Evolutionary conservation across 2,329 filamentous ascomycete species (phyloP).

Genomic region (Diaporthe sp.): DNA sequence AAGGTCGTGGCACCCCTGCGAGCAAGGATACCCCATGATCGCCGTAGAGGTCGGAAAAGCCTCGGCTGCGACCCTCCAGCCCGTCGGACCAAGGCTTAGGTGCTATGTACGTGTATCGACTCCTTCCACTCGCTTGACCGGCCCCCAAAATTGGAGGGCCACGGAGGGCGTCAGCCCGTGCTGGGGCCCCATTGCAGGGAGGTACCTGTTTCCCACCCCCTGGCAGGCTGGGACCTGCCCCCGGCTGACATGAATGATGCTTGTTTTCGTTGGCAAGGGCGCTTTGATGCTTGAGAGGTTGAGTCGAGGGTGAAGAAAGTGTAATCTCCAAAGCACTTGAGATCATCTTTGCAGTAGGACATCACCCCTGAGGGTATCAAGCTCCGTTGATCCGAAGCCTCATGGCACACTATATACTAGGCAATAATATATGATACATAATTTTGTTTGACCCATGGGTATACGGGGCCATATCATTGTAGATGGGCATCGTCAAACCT

Average conservation of each 20-base stretch:
- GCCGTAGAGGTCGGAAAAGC: not conserved
- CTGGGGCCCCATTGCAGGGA: not conserved
- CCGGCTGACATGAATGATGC: constrained; percentile 12
- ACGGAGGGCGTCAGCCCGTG: constrained; percentile 19
- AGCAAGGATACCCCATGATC: not conserved
- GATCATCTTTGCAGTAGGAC: not conserved
- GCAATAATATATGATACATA: constrained; percentile 28
- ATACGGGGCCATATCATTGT: not conserved
- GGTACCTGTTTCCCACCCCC: not conserved
- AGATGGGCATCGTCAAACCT: not conserved
- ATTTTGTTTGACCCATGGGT: not conserved
- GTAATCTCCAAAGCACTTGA: not conserved
- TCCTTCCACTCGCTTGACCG: not conserved
- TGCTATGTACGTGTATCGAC: not conserved
- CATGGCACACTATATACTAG: constrained; percentile 18
- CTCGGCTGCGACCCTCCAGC: constrained; percentile 22
- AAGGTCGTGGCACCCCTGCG: not conserved
- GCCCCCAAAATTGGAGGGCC: constrained; percentile 10
- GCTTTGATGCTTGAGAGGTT: not conserved
- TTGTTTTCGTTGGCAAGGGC: not conserved
- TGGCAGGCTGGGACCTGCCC: not conserved
- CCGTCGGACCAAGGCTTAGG: not conserved
- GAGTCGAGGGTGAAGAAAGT: constrained; percentile 2
- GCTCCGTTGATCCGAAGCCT: constrained; percentile 18
- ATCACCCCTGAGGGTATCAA: not conserved